Base-by-base conservation (phyloP, 345 rosid genomes). In the Carallia brachiata region DNA sequence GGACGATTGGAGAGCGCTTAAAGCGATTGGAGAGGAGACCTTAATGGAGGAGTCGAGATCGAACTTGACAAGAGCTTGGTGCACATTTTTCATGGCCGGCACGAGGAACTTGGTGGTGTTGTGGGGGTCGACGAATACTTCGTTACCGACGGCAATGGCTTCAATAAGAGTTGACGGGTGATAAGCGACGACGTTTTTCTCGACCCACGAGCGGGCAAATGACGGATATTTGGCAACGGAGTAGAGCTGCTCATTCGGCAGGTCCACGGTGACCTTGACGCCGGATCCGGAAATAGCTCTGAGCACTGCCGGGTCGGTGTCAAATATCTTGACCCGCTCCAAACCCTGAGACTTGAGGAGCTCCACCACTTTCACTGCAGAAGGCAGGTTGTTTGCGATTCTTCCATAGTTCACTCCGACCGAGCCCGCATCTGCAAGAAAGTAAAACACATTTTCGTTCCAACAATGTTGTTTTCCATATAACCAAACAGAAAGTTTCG, bases 321-420 rank as follows among this genome's bases (percentile, higher is more conserved):
- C 97, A 73, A 73, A 94, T 30, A 94, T 84, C 75, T 94, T 94
- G 63, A 95, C 91, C 39, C 88, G 74, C 65, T 80, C 70, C 8
- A 95, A 65, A 17, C 92, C 92, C 52, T 92, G 96, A 3, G 92
- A 90, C 66, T 83, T 87, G 18, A 92, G 85, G 23, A 95, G 97
- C 30, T 76, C 66, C 8, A 81, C 97, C 32, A 89, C 99, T 69
- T 84, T 92, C 7, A 63, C 3, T 1, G 97, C 92, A 0, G 99
- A 77, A 0, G 99, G 99, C 0, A 95, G 85, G 69, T 95, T 81
- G 83, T 89, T 74, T 4, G 97, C 97, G 32, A 87, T 74, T 68
- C 99, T 79, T 1, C 99, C 99, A 36, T 92, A 95, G 92, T 95
- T 94, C 16, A 94, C 98, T 0, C 98, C 98, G 19, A 94, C 67